Percentiles rank a stretch among this genome's conserved stretches.
These are phyloP conservation scores for Cladobotryum mycophilum DNA, from an alignment of 2,329 filamentous ascomycete genomes.

Conservation along the genomic window DNA sequence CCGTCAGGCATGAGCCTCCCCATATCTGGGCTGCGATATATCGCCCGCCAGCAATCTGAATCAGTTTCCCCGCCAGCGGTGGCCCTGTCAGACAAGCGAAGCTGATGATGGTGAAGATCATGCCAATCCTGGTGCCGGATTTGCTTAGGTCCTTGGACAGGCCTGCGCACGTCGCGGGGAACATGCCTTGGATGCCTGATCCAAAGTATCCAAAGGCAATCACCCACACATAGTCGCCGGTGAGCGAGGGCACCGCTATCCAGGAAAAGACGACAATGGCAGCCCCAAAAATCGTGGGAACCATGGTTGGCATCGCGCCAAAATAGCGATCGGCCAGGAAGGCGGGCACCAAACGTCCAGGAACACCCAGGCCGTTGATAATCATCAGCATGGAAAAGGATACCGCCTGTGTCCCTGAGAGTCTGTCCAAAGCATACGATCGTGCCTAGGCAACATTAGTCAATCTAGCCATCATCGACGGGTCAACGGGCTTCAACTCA, in stretches of 20 bases:
- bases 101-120: slow-evolving; percentile 53
- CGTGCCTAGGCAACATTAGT: slow-evolving; percentile 26
- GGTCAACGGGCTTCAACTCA: slow-evolving; percentile 16
- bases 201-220: slow-evolving; percentile 58
- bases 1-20: slow-evolving; percentile 38
- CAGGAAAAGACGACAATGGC: slow-evolving; percentile 45
- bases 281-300: slow-evolving; percentile 42
- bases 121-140: slow-evolving; percentile 51
- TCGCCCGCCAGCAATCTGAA: slow-evolving; percentile 34
- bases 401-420: slow-evolving; percentile 40
- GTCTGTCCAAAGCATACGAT: slow-evolving; percentile 32
- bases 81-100: slow-evolving; percentile 48
- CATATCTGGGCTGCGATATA: slow-evolving; percentile 48
- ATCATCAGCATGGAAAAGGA: slow-evolving; percentile 55
- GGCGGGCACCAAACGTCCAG: slow-evolving; percentile 48
- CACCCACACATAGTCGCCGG: slow-evolving; percentile 49
- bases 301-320: slow-evolving; percentile 50
- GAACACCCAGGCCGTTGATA: slow-evolving; percentile 51
- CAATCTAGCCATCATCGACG: neutral
- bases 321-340: slow-evolving; percentile 48
- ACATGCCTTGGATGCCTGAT: slow-evolving; percentile 59
- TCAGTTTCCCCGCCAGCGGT: slow-evolving; percentile 48
- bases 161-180: slow-evolving; percentile 46
- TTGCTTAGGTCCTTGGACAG: slow-evolving; percentile 48
- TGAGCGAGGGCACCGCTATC: slow-evolving; percentile 39